A percentile compares a stretch with the other conserved stretches of the same genome.
Evolutionary conservation across 306 rosid species (phyloP).

Genomic region (Malus asiatica): DNA sequence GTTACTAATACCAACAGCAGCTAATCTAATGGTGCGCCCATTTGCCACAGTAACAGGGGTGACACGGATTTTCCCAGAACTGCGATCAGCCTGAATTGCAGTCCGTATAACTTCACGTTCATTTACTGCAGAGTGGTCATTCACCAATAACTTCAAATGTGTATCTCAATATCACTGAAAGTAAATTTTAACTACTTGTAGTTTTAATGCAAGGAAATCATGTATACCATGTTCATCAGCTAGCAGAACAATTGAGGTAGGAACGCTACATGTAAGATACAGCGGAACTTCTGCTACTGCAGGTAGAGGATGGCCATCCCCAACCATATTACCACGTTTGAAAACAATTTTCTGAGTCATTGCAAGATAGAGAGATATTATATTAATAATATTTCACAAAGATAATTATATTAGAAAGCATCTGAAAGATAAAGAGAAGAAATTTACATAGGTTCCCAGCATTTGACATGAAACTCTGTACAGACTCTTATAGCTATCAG

Average conservation of each 20-base stretch:
- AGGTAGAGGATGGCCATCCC: constrained; percentile 84
- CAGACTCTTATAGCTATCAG: constrained; percentile 43
- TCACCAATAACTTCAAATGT: constrained; percentile 10
- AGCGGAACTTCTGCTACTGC: constrained; percentile 45
- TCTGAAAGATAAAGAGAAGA: constrained; percentile 13
- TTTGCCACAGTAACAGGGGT: constrained; percentile 77
- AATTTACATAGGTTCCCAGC: constrained; percentile 68
- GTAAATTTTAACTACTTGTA: constrained; percentile 8
- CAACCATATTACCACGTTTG: constrained; percentile 78
- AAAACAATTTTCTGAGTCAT: constrained; percentile 69
- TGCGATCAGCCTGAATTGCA: constrained; percentile 64
- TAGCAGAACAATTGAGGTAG: constrained; percentile 60
- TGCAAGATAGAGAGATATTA: constrained; percentile 2
- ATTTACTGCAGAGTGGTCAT: constrained; percentile 50
- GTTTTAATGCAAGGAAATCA: constrained; percentile 13
- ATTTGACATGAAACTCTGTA: constrained; percentile 62
- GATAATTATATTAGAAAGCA: constrained; percentile 1
- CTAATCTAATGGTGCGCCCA: constrained; percentile 64
- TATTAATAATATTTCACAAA: background rate
- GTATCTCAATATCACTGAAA: background rate
- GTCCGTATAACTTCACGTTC: constrained; percentile 38
- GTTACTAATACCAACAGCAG: constrained; percentile 69
- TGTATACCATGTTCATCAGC: constrained; percentile 77
- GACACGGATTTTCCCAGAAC: constrained; percentile 39
- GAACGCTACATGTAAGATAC: constrained; percentile 56